These are phyloP conservation scores for Gloeopeniophorella convolvens DNA, from an alignment of 768 basidiomycete genomes.

Conservation along the genomic window DNA sequence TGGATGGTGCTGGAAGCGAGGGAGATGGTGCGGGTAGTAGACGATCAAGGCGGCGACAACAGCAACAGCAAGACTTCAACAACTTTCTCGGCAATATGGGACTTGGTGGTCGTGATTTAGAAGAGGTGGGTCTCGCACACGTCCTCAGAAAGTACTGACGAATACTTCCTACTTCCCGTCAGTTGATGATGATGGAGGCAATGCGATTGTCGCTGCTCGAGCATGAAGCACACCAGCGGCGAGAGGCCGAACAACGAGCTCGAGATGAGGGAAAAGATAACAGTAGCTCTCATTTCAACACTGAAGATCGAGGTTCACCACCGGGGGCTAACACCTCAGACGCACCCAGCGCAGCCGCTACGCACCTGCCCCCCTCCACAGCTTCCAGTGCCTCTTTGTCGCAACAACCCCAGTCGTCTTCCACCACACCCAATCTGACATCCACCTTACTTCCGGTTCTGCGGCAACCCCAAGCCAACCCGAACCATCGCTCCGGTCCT, in stretches of 20 bases:
- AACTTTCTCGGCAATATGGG: constrained; percentile 58
- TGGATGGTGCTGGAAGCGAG: constrained; percentile 48
- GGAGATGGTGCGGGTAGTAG: constrained; percentile 37
- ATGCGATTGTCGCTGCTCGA: constrained; percentile 94
- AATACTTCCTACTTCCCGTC: background rate
- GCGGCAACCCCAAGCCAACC: background rate
- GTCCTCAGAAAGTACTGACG: background rate
- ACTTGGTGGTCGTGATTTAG: constrained; percentile 80
- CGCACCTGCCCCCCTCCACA: background rate
- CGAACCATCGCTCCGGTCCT: background rate
- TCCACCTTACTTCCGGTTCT: background rate
- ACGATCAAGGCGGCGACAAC: constrained; percentile 53
- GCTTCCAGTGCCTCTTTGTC: background rate
- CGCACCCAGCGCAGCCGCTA: background rate
- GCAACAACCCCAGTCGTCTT: no score
- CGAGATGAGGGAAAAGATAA: constrained; percentile 38
- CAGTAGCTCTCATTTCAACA: constrained; percentile 2
- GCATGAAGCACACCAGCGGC: constrained; percentile 88
- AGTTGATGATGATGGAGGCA: constrained; percentile 99
- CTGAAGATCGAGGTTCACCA: constrained; percentile 4
- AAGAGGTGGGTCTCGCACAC: constrained; percentile 57
- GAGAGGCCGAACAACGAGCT: constrained; percentile 62
- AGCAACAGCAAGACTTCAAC: constrained; percentile 49
- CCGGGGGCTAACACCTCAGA: background rate
- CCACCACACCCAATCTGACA: constrained; percentile 1